phyloP scores from a whole-genome alignment of 495 filamentous ascomycete genomes.

The Hypoxylon lienhwacheense region DNA sequence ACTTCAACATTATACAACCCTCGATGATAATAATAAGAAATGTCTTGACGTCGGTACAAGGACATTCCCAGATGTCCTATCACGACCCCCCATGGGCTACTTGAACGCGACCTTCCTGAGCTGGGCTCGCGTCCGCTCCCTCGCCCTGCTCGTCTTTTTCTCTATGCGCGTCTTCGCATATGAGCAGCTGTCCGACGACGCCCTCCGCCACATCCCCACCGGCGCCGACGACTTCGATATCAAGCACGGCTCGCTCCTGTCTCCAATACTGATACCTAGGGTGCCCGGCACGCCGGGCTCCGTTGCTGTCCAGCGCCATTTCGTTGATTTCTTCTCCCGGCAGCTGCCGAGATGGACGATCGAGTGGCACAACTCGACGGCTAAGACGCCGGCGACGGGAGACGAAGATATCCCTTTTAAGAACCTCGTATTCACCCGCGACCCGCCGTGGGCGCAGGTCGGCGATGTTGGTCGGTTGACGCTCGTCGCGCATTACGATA shows the following conservation, averaged over 20 bases:
- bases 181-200: slow-evolving; percentile 69
- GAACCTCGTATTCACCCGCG: slow-evolving; percentile 77
- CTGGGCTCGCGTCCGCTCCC: slow-evolving; percentile 22
- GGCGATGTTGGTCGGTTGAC: slow-evolving; percentile 74
- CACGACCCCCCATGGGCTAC: slow-evolving; percentile 14
- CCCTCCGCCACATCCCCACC: slow-evolving; percentile 63
- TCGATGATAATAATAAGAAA: no score
- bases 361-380: slow-evolving; percentile 79
- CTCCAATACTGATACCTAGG: slow-evolving; percentile 79
- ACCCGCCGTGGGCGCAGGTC: slow-evolving; percentile 72
- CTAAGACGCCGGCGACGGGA: slow-evolving; percentile 67
- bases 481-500: slow-evolving; percentile 94
- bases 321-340: slow-evolving; percentile 70
- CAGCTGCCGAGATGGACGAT: slow-evolving; percentile 75
- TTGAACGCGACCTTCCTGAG: slow-evolving; percentile 11
- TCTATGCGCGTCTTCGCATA: slow-evolving; percentile 55
- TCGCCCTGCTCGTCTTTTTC: slow-evolving; percentile 25
- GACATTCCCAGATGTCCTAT: slow-evolving; percentile 3
- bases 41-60: slow-evolving; percentile 11
- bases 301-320: slow-evolving; percentile 68
- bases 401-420: slow-evolving; percentile 71
- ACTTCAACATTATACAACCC: no score
- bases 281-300: slow-evolving; percentile 80
- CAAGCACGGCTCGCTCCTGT: slow-evolving; percentile 62
- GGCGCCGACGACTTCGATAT: slow-evolving; percentile 75